Evolutionary conservation across 2,329 filamentous ascomycete genomes (phyloP), one percentile per base, ranked within the genome.

Genomic region (Botryotinia globosa): DNA sequence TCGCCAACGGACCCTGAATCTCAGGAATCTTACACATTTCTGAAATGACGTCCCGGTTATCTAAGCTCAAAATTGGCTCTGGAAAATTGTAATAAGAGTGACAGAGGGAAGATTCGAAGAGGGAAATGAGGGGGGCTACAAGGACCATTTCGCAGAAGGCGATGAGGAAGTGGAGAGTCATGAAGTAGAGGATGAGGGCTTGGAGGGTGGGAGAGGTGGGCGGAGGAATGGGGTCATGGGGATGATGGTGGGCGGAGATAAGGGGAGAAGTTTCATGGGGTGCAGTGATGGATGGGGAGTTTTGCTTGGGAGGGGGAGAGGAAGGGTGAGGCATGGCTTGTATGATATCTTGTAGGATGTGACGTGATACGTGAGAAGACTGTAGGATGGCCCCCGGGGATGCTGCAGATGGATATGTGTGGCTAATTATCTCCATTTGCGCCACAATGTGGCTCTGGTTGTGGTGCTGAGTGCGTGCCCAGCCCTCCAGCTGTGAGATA

Each of bases 111-210:
- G 77, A 75, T 72, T 80, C 79, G 61, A 78, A 80, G 6, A 80
- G 74, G 44, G 75, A 77, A 20, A 80, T 76, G 16, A 79, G 58
- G 25, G 79, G 79, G 25, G 77, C 79, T 62, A 80, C 76, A 1
- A 80, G 63, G 0, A 80, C 75, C 25, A 79, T 79, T 67, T 80
- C 78, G 59, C 75, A 74, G 51, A 80, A 79, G 12, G 76, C 78
- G 54, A 80, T 73, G 25, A 79, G 71, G 61, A 80, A 80, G 73
- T 80, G 78, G n/a, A 80, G 74, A 14, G 75, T 72, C 77, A 80
- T 80, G 73, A 80, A 79, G 34, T 78, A 79, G 16, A 78, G 44
- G 29, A 79, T 72, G 61, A 76, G 62, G 56, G 58, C 48, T 44
- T 45, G 32, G 48, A 72, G 61, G 18, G 62, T 9, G 18, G 29